phyloP scores from a whole-genome alignment of 371 early-diverging fungal species.

The Phascolomyces articulosus region DNA sequence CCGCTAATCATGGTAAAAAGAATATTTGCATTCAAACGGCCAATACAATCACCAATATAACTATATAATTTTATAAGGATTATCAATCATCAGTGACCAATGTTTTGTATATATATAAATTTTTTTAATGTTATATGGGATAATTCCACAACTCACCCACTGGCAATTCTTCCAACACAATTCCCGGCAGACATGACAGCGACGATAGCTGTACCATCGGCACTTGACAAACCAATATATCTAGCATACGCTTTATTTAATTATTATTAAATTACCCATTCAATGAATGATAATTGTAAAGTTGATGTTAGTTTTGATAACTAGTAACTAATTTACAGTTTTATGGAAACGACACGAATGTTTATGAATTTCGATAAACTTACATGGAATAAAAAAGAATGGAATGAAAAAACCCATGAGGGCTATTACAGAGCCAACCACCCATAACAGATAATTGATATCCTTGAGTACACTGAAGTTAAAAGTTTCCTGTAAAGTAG shows the following conservation, averaged over 20 bases:
- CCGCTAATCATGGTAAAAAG: slow-evolving; percentile 10
- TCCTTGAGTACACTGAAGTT: slow-evolving; percentile 49
- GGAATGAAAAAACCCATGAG: slow-evolving; percentile 65
- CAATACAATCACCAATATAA: slow-evolving; percentile 15
- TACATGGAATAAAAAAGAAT: slow-evolving; percentile 58
- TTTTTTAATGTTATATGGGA: too few species aligned
- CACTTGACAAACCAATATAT: slow-evolving; percentile 15
- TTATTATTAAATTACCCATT: neutral
- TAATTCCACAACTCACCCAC: too few species aligned
- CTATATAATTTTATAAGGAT: neutral
- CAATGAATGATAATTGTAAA: too few species aligned
- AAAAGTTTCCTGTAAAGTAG: slow-evolving; percentile 35
- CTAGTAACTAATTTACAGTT: neutral
- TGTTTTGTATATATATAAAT: too few species aligned
- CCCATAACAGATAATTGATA: slow-evolving; percentile 44
- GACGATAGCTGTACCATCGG: slow-evolving; percentile 19
- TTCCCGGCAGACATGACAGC: slow-evolving; percentile 17
- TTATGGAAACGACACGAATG: too few species aligned
- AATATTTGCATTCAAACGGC: slow-evolving; percentile 15
- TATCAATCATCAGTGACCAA: too few species aligned
- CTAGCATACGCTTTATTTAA: slow-evolving; percentile 20
- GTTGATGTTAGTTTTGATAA: neutral
- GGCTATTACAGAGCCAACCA: slow-evolving; percentile 42
- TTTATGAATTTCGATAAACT: too few species aligned
- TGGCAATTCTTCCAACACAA: slow-evolving; percentile 14